Evolutionary conservation across 2,329 filamentous ascomycete genomes (phyloP).

Genomic region (Xylariaceae sp.): DNA sequence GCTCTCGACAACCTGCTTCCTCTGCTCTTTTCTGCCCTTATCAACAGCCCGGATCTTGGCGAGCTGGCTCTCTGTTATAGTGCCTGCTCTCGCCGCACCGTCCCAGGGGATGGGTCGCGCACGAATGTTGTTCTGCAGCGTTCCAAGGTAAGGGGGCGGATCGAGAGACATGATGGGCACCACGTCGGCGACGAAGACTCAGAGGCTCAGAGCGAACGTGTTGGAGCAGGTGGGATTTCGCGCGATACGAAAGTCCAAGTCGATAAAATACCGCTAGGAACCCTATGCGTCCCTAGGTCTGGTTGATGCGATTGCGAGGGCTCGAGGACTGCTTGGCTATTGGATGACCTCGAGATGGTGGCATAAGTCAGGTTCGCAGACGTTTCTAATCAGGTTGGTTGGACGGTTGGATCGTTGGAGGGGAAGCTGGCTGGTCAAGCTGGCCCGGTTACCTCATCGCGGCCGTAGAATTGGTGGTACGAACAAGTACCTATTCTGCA

Average conservation of each 20-base stretch:
- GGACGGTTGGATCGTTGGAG: neutral
- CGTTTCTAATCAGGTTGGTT: conserved; percentile 15
- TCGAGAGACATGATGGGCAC: conserved; percentile 72
- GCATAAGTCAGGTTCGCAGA: neutral
- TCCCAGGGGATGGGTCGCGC: conserved; percentile 96
- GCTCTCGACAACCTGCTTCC: conserved; percentile 72
- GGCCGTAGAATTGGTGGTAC: neutral
- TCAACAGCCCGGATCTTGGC: conserved; percentile 95
- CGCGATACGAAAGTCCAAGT: neutral
- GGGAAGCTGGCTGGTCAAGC: neutral
- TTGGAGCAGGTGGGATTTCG: neutral
- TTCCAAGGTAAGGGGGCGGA: conserved; percentile 76
- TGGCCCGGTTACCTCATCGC: no score
- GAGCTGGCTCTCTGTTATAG: conserved; percentile 88
- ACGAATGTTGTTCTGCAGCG: conserved; percentile 94
- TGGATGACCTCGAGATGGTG: conserved; percentile 3
- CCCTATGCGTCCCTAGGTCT: neutral
- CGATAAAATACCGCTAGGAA: neutral
- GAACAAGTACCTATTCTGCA: no score
- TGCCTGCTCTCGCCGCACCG: conserved; percentile 86
- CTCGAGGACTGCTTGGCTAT: neutral
- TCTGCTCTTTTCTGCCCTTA: conserved; percentile 89
- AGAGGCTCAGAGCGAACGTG: neutral
- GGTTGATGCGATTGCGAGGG: neutral
- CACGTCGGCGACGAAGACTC: conserved; percentile 17